A percentile compares a stretch with the other conserved stretches of the same genome.
These are phyloP conservation scores for Jaminaea rosea DNA, from an alignment of 1,284 basidiomycete genomes.

Conservation along the genomic window DNA sequence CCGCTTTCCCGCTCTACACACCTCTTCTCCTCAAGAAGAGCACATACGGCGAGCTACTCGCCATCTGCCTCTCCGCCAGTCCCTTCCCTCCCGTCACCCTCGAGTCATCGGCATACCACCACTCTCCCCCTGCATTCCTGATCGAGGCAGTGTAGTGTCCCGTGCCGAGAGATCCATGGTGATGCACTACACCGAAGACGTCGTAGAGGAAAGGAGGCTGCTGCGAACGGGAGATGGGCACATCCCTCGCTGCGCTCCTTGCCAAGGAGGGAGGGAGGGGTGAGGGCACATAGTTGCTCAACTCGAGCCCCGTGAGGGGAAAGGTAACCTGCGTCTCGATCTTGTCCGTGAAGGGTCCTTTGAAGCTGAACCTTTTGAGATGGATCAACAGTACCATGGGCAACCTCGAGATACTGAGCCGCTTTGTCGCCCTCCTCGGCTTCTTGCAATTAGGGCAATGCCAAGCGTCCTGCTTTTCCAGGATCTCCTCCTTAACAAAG, in stretches of 20 bases:
- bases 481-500: constrained; percentile 79
- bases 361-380: constrained; percentile 86
- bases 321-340: constrained; percentile 52
- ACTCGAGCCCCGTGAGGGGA: constrained; percentile 68
- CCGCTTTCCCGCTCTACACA: too few species aligned
- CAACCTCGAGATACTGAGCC: constrained; percentile 74
- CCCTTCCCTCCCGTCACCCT: constrained; percentile 21
- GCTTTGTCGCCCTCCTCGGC: constrained; percentile 71
- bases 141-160: constrained; percentile 47
- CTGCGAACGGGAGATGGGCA: constrained; percentile 23
- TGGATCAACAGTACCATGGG: constrained; percentile 83
- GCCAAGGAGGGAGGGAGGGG: constrained; percentile 33
- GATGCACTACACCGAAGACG: constrained; percentile 48
- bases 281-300: constrained; percentile 81
- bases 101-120: constrained; percentile 45
- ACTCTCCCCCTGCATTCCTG: constrained; percentile 17
- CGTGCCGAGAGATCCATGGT: constrained; percentile 44
- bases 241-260: constrained; percentile 6
- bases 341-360: constrained; percentile 90
- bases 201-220: constrained; percentile 48
- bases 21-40: too few species aligned
- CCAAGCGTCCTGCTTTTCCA: constrained; percentile 94
- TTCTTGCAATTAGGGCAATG: constrained; percentile 77
- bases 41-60: constrained; percentile 1
- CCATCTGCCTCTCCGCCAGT: constrained; percentile 29